Base-by-base conservation (phyloP, 2,329 filamentous ascomycete species). In the Ophiocordyceps camponoti-floridani region DNA sequence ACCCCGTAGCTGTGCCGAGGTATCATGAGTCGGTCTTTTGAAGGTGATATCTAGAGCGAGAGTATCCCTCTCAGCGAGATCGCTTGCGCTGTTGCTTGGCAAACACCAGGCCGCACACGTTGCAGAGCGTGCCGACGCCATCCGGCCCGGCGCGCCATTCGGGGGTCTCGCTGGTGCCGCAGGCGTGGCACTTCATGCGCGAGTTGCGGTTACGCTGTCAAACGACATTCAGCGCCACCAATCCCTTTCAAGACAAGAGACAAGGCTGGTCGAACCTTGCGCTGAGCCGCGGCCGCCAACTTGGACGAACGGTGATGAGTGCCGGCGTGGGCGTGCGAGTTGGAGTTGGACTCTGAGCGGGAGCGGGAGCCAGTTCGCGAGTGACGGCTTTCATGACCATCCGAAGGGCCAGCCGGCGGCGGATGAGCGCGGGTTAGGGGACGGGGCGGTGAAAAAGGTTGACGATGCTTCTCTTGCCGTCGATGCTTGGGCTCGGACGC, bases 91-190 rank as follows among this genome's bases (percentile, higher is more conserved):
- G 43, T 33, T 47, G 49, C 44, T 57, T 57, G 14, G 55, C 54
- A 45, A 55, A 57, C 14, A 57, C 78, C 50, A 84, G 62, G 38
- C 80, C 80, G 54, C 80, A 84, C 9, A 81, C 79, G 62, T 84
- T 84, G 62, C 80, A 84, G 37, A 84, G 62, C 7, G 80, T 84
- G 48, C 79, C 69, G 40, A 79, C 79, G 41, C 80, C 80, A 55
- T 84, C 79, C n/a, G 80, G 80, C 30, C 80, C 80, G 53, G 78
- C 69, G 47, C 80, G 72, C 80, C 80, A 84, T 65, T 84, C 79
- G 18, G 80, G 80, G n/a, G 80, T 84, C 58, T 84, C 79, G 40
- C 78, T 77, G 53, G 79, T 73, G 56, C 82, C 81, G 60, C 80
- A 84, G 54, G 48, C 50, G 44, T 52, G 52, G 40, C 55, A 57